Evolutionary conservation across 192 early-diverging fungal genomes (phyloP).

Genomic region (Linnemannia schmuckeri): DNA sequence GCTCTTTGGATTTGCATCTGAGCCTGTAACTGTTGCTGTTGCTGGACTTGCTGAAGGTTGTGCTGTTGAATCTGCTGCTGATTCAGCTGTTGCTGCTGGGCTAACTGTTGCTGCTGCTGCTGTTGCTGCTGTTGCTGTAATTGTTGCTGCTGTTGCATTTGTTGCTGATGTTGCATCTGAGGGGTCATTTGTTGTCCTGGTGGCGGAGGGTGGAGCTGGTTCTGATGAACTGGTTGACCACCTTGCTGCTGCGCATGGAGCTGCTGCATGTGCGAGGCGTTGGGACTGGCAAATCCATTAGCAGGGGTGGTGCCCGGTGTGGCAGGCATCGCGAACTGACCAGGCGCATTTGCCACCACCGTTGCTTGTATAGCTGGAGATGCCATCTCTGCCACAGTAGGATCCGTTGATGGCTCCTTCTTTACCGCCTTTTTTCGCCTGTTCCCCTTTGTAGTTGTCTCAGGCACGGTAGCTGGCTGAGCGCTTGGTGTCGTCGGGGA

Average conservation of each 20-base stretch:
- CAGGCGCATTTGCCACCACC: constrained; percentile 11
- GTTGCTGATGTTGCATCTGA: constrained; percentile 9
- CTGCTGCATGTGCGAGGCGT: constrained; percentile 26
- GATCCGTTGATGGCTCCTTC: constrained; percentile 43
- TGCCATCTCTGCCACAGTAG: constrained; percentile 1
- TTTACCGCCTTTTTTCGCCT: constrained; percentile 40
- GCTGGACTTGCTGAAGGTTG: constrained; percentile 6
- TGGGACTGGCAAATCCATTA: constrained; percentile 40
- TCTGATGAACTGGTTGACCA: constrained; percentile 6
- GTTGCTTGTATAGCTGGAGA: neutral
- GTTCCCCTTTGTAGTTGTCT: constrained; percentile 29
- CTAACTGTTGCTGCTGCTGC: constrained; percentile 22
- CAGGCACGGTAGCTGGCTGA: constrained; percentile 9
- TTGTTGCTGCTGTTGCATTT: constrained; percentile 24
- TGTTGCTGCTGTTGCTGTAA: constrained; percentile 23
- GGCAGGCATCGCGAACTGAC: constrained; percentile 24
- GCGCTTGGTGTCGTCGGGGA: constrained; percentile 36
- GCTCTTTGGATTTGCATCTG: constrained; percentile 15
- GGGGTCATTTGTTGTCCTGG: neutral
- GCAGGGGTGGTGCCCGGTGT: constrained; percentile 2
- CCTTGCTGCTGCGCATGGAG: constrained; percentile 20
- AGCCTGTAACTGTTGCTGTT: constrained; percentile 19
- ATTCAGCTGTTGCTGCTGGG: constrained; percentile 20
- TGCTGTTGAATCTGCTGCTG: constrained; percentile 23
- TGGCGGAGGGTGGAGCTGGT: neutral